These are phyloP conservation scores for Calonectria pseudoturangicola DNA, from an alignment of 2,329 filamentous ascomycete genomes.

Conservation along the genomic window DNA sequence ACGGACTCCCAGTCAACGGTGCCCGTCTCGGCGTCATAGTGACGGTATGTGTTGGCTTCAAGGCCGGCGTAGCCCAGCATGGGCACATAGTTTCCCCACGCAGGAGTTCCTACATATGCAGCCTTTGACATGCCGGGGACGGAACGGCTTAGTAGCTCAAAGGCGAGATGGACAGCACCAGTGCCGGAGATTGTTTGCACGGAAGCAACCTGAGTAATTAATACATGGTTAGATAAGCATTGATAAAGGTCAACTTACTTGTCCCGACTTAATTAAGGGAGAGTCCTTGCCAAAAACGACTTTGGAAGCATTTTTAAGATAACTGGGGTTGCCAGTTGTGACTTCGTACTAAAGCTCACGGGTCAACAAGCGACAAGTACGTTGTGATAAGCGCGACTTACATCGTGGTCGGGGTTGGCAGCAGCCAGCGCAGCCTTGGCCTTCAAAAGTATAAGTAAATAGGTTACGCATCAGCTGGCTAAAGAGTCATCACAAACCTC, in stretches of 20 bases:
- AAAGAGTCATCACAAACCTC: slow-evolving; percentile 9
- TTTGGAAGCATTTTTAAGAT: slow-evolving; percentile 54
- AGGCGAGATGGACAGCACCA: slow-evolving; percentile 60
- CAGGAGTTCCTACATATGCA: slow-evolving; percentile 54
- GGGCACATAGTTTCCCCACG: slow-evolving; percentile 60
- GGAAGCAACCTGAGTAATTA: slow-evolving; percentile 52
- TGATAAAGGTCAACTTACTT: slow-evolving; percentile 23
- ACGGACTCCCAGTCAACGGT: slow-evolving; percentile 54
- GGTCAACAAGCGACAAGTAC: not conserved
- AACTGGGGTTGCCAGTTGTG: slow-evolving; percentile 58
- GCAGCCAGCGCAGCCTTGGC: slow-evolving; percentile 50
- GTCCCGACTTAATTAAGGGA: slow-evolving; percentile 19
- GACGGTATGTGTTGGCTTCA: slow-evolving; percentile 53
- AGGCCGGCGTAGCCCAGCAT: slow-evolving; percentile 57
- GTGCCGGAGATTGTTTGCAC: slow-evolving; percentile 63
- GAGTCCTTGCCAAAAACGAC: slow-evolving; percentile 57
- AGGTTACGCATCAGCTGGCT: not conserved
- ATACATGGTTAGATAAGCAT: not conserved
- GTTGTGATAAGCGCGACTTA: slow-evolving; percentile 33
- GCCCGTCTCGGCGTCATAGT: slow-evolving; percentile 54
- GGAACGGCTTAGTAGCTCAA: slow-evolving; percentile 54
- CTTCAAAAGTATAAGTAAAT: slow-evolving; percentile 33
- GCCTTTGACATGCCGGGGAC: slow-evolving; percentile 45
- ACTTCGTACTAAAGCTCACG: slow-evolving; percentile 55
- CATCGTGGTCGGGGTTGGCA: slow-evolving; percentile 53